Conservation (phyloP, 164 flowering plant species). For the Tetrastigma voinierianum region DNA sequence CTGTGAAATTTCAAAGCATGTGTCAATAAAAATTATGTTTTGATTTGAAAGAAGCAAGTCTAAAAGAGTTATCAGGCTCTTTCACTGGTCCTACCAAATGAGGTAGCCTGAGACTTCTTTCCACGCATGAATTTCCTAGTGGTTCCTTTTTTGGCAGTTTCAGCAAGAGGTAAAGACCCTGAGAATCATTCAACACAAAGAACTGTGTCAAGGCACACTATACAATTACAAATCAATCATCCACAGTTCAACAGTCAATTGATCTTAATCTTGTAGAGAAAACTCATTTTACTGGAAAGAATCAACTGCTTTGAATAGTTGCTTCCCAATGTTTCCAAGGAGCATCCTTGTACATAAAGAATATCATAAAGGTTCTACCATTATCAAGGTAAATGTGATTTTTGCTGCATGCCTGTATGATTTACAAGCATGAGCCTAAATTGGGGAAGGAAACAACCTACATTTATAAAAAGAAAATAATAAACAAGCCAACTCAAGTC, state of each 20-base stretch:
- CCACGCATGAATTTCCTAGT: constrained; percentile 25
- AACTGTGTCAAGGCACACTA: neutral
- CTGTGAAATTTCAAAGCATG: neutral
- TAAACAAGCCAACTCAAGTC: neutral
- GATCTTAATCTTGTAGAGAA: neutral
- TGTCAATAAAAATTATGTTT: too few relatives aligned
- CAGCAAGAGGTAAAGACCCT: constrained; percentile 21
- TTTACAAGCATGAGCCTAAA: constrained; percentile 67
- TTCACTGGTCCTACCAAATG: neutral
- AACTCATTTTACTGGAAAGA: constrained; percentile 31
- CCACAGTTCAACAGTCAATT: neutral
- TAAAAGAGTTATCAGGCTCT: constrained; percentile 23
- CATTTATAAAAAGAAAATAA: neutral
- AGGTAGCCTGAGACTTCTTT: constrained; percentile 11
- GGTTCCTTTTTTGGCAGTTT: constrained; percentile 22
- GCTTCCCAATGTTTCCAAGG: constrained; percentile 41
- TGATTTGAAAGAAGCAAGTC: neutral
- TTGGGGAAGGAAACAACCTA: constrained; percentile 55
- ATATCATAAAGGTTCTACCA: constrained; percentile 59
- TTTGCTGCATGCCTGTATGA: constrained; percentile 51
- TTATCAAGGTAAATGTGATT: constrained; percentile 60
- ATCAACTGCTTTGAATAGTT: constrained; percentile 38
- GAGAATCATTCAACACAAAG: constrained; percentile 9
- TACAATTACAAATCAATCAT: neutral
- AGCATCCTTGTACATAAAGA: constrained; percentile 30